Evolutionary conservation across 805 yeast species (phyloP).

Genomic region (Huiozyma sinensis): DNA sequence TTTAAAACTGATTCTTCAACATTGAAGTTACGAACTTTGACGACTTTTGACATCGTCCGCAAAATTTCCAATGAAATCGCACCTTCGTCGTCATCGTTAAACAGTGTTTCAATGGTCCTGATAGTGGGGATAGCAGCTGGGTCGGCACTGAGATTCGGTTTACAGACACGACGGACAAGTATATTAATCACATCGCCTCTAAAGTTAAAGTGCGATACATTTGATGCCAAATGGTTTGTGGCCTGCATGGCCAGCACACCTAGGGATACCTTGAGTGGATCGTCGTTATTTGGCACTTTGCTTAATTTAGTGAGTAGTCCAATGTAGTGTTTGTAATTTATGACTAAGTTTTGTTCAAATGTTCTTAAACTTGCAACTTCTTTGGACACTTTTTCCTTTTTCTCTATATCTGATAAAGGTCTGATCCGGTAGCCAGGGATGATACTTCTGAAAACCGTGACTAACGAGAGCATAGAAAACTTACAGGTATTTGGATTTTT

Average conservation of each 20-base stretch:
- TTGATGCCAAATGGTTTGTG: constrained; percentile 62
- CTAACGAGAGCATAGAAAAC: constrained; percentile 65
- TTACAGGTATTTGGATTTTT: constrained; percentile 55
- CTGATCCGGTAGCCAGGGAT: constrained; percentile 85
- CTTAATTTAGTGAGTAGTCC: constrained; percentile 39
- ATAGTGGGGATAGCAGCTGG: constrained; percentile 48
- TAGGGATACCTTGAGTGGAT: constrained; percentile 21
- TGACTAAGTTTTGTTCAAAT: constrained; percentile 70
- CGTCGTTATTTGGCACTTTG: constrained; percentile 28
- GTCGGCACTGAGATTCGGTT: constrained; percentile 37
- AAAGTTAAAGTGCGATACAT: constrained; percentile 71
- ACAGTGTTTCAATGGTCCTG: constrained; percentile 54
- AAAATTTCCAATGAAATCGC: constrained; percentile 67
- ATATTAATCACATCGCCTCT: constrained; percentile 64
- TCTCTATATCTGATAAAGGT: constrained; percentile 71
- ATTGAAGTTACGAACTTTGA: constrained; percentile 62
- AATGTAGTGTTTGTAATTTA: constrained; percentile 58
- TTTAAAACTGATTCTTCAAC: constrained; percentile 79
- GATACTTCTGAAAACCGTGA: constrained; percentile 73
- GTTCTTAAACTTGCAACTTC: constrained; percentile 70
- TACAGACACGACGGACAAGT: constrained; percentile 56
- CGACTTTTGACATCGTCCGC: constrained; percentile 54
- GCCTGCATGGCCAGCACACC: constrained; percentile 62
- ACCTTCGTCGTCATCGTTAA: constrained; percentile 75
- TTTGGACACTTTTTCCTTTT: constrained; percentile 67